Evolutionary conservation across 345 rosid genomes (phyloP), one percentile per base, ranked within the genome.

Genomic region (Orychophragmus violaceus): DNA sequence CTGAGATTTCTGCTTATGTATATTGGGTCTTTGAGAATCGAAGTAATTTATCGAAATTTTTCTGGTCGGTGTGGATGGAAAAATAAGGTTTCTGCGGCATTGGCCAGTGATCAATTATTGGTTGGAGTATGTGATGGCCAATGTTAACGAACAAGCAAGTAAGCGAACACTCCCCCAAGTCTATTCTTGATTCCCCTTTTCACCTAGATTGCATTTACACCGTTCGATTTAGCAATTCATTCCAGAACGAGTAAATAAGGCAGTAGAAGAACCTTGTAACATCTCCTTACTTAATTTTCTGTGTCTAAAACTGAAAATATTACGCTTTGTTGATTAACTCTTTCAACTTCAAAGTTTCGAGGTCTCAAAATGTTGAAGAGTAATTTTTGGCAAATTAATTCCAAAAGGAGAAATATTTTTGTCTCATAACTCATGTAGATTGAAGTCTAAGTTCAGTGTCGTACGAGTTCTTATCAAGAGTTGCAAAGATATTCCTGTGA

Each of bases 81-180:
- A n/a, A n/a, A 5, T 35, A 58, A 92, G 98, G 93, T 83, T 16
- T 73, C 98, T 2, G 83, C 84, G 10, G 86, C 83, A 70, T 74
- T 87, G 50, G 87, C 96, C 0, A 82, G 74, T 58, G 83, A 86
- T 39, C 76, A 94, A 48, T 74, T 93, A 41, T 88, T 89, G 55
- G 67, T 87, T 8, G 97, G 96, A 39, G 89, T n/a, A n/a, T n/a
- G n/a, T n/a, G n/a, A n/a, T n/a, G n/a, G n/a, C n/a, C n/a, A n/a
- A n/a, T n/a, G n/a, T 90, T 93, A 73, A 39, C 71, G 24, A 87
- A 81, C 2, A 93, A 90, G 70, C 76, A 93, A 90, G 97, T 83
- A 37, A 46, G 39, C 12, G 2, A 45, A 9, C 49, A 52, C 6
- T 8, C 42, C 32, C 6, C 28, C 5, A 3, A 6, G 1, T 33